Evolutionary conservation across 139 green algal species (phyloP).

Genomic region (Volvox africanus): DNA sequence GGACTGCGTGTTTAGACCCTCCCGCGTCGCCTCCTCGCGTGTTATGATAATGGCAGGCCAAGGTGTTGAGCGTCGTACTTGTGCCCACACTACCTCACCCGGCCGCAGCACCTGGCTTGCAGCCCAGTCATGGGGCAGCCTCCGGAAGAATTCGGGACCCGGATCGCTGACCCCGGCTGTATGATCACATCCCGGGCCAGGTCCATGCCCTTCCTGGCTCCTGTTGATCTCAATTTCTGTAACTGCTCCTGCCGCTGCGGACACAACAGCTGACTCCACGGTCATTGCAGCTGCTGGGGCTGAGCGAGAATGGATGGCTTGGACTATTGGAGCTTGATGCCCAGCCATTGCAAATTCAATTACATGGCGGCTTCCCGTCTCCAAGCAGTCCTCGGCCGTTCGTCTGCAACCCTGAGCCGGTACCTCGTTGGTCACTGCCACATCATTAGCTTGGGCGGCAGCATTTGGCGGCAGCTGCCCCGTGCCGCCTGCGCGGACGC

Average conservation of each 20-base stretch:
- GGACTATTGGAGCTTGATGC: too few relatives aligned
- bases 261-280: not conserved
- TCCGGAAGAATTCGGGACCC: not conserved
- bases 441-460: too few relatives aligned
- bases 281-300: not conserved
- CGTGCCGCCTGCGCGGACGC: not conserved
- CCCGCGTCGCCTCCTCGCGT: slow-evolving; percentile 58
- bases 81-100: slow-evolving; percentile 75
- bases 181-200: not conserved
- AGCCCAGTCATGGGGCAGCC: slow-evolving; percentile 12
- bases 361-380: too few relatives aligned
- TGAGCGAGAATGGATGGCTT: too few relatives aligned
- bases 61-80: slow-evolving; percentile 55
- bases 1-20: not conserved
- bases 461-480: not conserved
- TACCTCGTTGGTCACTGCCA: too few relatives aligned
- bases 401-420: too few relatives aligned
- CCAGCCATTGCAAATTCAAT: too few relatives aligned
- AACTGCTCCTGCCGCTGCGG: too few relatives aligned
- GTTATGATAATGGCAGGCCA: slow-evolving; percentile 80
- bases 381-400: too few relatives aligned
- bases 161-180: not conserved
- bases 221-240: not conserved
- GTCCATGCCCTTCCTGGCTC: not conserved
- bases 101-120: slow-evolving; percentile 43